Conservation (phyloP, 305 asterid species). For the Fraxinus floribunda region DNA sequence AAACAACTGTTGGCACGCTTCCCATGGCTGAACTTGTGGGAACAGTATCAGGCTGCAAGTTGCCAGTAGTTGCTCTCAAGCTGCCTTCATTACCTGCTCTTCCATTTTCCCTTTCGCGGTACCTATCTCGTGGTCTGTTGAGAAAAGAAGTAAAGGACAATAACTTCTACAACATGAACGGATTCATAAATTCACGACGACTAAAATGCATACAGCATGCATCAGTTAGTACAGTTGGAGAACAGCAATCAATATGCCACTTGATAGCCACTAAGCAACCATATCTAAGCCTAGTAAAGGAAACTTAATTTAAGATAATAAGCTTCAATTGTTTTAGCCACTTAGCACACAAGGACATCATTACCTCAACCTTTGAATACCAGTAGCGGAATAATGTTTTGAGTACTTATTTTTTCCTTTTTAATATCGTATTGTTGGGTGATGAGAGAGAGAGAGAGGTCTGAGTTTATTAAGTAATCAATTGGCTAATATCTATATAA, state of each 20-base stretch:
- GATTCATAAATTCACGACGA: background rate
- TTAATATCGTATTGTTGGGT: background rate
- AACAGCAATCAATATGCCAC: background rate
- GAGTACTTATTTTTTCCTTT: background rate
- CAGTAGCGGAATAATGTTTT: background rate
- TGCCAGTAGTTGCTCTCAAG: conserved; percentile 54
- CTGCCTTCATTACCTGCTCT: conserved; percentile 59
- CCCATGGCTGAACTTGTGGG: conserved; percentile 33
- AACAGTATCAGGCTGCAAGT: conserved; percentile 42
- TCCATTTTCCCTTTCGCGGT: conserved; percentile 79
- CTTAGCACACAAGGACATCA: background rate
- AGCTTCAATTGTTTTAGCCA: background rate
- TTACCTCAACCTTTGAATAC: background rate
- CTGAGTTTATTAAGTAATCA: background rate
- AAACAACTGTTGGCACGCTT: conserved; percentile 45
- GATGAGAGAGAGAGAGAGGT: background rate
- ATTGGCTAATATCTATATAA: background rate
- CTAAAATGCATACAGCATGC: background rate
- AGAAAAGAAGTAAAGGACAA: background rate
- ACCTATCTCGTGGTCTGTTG: conserved; percentile 71
- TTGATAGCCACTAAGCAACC: background rate
- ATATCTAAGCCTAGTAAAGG: background rate
- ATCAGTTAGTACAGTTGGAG: background rate
- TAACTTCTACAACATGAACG: conserved; percentile 9
- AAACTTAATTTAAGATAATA: background rate